phyloP scores from a whole-genome alignment of 192 early-diverging fungal genomes.

The Diversispora epigaea region DNA sequence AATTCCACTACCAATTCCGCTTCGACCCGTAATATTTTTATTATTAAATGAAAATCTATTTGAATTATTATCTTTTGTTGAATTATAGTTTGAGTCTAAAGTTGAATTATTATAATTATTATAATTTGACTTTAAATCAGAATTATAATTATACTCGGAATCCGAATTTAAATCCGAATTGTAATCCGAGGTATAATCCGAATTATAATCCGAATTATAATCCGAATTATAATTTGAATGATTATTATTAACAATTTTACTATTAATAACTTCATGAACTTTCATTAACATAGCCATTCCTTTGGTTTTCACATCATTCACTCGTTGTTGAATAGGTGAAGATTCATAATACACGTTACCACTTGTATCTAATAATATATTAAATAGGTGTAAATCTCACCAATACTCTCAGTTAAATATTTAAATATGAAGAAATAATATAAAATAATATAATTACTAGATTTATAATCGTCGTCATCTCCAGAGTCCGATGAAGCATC shows the following conservation, averaged over 20 bases:
- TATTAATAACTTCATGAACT: constrained; percentile 1
- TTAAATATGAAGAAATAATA: neutral
- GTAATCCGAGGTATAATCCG: too few relatives aligned
- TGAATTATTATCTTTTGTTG: neutral
- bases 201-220: too few relatives aligned
- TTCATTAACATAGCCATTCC: constrained; percentile 19
- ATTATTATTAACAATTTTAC: neutral
- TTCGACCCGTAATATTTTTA: neutral
- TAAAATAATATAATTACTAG: neutral
- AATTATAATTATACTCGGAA: too few relatives aligned
- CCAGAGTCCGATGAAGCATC: neutral
- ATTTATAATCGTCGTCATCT: constrained; percentile 15
- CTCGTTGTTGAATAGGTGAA: neutral
- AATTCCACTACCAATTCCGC: neutral
- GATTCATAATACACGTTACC: neutral
- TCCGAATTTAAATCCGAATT: too few relatives aligned
- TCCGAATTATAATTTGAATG: neutral
- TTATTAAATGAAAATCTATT: neutral
- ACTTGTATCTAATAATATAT: constrained; percentile 1
- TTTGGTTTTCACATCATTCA: constrained; percentile 8
- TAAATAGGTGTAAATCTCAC: neutral
- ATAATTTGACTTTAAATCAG: too few relatives aligned
- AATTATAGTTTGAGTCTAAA: too few relatives aligned
- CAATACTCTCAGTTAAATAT: neutral
- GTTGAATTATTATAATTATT: too few relatives aligned